A percentile compares a stretch with the other conserved stretches of the same genome.
These are phyloP conservation scores for Colletotrichum chrysophilum DNA, from an alignment of 2,329 filamentous ascomycete genomes.

Conservation along the genomic window DNA sequence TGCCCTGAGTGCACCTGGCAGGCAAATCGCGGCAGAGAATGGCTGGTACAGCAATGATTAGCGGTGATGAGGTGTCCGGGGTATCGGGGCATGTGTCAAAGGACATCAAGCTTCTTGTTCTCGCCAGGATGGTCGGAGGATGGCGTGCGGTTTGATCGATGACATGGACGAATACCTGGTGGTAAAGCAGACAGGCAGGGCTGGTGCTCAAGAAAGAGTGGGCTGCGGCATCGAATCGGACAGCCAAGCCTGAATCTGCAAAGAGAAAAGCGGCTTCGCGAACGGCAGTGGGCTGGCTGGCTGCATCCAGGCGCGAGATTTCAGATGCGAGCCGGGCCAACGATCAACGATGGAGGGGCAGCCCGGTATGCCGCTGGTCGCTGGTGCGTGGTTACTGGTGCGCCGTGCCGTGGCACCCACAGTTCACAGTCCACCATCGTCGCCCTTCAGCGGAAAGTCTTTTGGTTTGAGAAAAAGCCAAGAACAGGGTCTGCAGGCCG, in stretches of 20 bases:
- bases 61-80: not conserved
- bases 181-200: not conserved
- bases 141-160: slow-evolving; percentile 4
- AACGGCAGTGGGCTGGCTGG: slow-evolving; percentile 11
- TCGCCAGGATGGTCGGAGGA: not conserved
- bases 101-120: not conserved
- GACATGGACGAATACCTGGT: not conserved
- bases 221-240: not conserved
- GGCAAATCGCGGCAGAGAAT: not conserved
- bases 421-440: not conserved
- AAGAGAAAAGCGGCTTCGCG: slow-evolving; percentile 13
- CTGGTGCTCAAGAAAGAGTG: not conserved
- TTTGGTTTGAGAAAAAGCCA: slow-evolving; percentile 14
- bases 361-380: not conserved
- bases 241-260: slow-evolving; percentile 14
- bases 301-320: slow-evolving; percentile 16
- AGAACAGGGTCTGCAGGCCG: slow-evolving; percentile 10
- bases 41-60: not conserved
- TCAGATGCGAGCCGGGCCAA: slow-evolving; percentile 11
- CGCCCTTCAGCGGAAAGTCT: not conserved
- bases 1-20: not conserved
- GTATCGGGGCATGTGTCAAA: not conserved
- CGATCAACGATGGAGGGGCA: not conserved
- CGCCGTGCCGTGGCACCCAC: not conserved
- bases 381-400: not conserved